A percentile compares a stretch with the other conserved stretches of the same genome.
These are phyloP conservation scores for Plasmopara viticola DNA, from an alignment of 352 stramenopile genomes.

Conservation along the genomic window DNA sequence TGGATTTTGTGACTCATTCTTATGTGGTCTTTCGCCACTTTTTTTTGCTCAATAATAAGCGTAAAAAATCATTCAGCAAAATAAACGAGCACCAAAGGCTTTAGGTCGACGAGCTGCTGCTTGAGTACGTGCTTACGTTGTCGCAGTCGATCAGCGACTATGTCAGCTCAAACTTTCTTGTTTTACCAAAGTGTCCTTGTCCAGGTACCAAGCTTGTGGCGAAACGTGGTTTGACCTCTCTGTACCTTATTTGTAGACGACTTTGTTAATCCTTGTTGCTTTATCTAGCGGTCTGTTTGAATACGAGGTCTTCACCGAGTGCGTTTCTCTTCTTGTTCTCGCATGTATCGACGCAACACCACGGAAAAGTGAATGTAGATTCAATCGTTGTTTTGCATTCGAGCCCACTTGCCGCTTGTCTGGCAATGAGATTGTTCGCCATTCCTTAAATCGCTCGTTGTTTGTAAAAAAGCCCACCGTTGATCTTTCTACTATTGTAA, in stretches of 20 bases:
- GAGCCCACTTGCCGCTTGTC: conserved; percentile 8
- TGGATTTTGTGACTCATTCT: conserved; percentile 5
- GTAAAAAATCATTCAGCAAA: conserved; percentile 23
- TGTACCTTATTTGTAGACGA: too few species aligned
- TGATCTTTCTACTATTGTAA: neutral
- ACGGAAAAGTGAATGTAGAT: conserved; percentile 45
- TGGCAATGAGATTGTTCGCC: conserved; percentile 21
- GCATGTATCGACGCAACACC: conserved; percentile 21
- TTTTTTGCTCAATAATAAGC: conserved; percentile 31
- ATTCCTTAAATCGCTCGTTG: conserved; percentile 28
- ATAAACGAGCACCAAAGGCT: conserved; percentile 31
- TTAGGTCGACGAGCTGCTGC: conserved; percentile 62
- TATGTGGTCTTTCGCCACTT: conserved; percentile 5
- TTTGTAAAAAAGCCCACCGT: conserved; percentile 25
- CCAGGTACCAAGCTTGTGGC: too few species aligned
- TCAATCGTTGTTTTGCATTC: conserved; percentile 23
- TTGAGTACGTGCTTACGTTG: too few species aligned
- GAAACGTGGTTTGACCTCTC: too few species aligned
- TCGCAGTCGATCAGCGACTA: too few species aligned
- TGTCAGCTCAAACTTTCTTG: too few species aligned
- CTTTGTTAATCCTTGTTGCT: too few species aligned
- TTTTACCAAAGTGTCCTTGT: too few species aligned
- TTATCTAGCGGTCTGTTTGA: too few species aligned
- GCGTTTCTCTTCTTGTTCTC: conserved; percentile 9
- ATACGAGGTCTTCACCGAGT: conserved; percentile 3